A percentile compares a stretch with the other conserved stretches of the same genome.
Conservation (phyloP, 352 stramenopile species). For the Pythium angustatum region DNA sequence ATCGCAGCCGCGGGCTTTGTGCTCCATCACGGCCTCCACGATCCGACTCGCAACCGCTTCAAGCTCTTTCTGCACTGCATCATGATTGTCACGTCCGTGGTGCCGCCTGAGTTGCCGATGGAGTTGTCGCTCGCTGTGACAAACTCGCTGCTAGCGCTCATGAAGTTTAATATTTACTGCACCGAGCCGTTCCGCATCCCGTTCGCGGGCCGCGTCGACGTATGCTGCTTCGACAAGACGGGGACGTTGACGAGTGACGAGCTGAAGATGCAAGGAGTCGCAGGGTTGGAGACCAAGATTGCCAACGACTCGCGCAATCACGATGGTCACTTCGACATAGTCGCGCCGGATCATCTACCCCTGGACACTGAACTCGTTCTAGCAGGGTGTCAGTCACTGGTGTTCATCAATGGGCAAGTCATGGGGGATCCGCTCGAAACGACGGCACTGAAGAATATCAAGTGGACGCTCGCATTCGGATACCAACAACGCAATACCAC, state of each 20-base stretch:
- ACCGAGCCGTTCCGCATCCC: constrained; percentile 95
- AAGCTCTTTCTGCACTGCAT: constrained; percentile 94
- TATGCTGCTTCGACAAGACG: constrained; percentile 96
- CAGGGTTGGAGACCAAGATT: constrained; percentile 25
- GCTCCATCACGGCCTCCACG: constrained; percentile 50
- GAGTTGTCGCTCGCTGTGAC: constrained; percentile 94
- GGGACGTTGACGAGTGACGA: constrained; percentile 95
- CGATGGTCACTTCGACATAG: constrained; percentile 33
- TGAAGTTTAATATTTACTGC: constrained; percentile 91
- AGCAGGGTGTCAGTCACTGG: constrained; percentile 92
- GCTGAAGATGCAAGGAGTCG: constrained; percentile 59
- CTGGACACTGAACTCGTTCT: constrained; percentile 45
- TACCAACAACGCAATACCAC: constrained; percentile 12
- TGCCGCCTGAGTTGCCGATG: constrained; percentile 95
- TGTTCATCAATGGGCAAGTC: constrained; percentile 81
- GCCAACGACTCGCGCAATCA: not conserved
- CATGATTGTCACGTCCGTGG: constrained; percentile 96
- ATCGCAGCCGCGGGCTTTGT: constrained; percentile 84
- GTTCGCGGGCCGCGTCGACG: constrained; percentile 87
- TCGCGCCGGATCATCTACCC: constrained; percentile 36
- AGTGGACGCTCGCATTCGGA: constrained; percentile 39
- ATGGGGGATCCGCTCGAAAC: constrained; percentile 94
- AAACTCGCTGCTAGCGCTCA: constrained; percentile 88
- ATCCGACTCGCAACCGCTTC: constrained; percentile 74
- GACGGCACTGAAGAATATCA: constrained; percentile 87